Evolutionary conservation across 2,329 filamentous ascomycete genomes (phyloP), one percentile per base, ranked within the genome.

Genomic region (Xylariaceae sp.): DNA sequence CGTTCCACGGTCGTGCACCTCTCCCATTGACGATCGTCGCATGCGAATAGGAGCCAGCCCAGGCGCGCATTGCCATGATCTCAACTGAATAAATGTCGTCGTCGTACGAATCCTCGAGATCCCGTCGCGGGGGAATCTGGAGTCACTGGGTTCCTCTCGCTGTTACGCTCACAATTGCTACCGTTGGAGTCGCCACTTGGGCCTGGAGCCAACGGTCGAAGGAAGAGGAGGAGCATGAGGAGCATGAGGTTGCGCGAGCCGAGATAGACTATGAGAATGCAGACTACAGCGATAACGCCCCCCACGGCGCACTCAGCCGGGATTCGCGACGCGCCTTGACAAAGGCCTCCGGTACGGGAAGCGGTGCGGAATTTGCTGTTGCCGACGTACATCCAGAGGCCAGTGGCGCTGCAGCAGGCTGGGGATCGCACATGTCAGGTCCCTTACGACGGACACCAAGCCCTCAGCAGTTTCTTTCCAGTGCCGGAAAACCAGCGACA

Each of bases 91-190:
- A 76, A 76, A 86, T 86, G 83, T 83, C 83, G 71, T 79, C 80
- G 70, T 78, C 79, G 63, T 85, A 87, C 81, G 84, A 89, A 77
- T 78, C 81, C 69, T 84, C 84, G 68, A 79, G 82, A 73, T 81
- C 81, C 78, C 80, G 74, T 72, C 72, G 83, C 76, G 79, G 82
- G 74, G 79, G 82, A 72, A 82, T 85, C 66, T 84, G 90, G 76
- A 84, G 87, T 70, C 93, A 95, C 77, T 97, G 92, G 90, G 84
- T 96, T 61, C 93, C 93, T 63, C 82, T 97, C 58, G 88, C 87
- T 65, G 76, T 96, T 65, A 97, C 92, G 53, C 86, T 96, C 60
- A 92, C 91, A 51, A 85, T 95, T 67, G 93, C 93, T 61, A 91
- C 92, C 18, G 87, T 89, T 57, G 92, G 92, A 39, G 77, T 96